Percentiles rank a stretch among this genome's conserved stretches.
phyloP scores from a whole-genome alignment of 371 early-diverging fungal species.

The Mucor lusitanicus region DNA sequence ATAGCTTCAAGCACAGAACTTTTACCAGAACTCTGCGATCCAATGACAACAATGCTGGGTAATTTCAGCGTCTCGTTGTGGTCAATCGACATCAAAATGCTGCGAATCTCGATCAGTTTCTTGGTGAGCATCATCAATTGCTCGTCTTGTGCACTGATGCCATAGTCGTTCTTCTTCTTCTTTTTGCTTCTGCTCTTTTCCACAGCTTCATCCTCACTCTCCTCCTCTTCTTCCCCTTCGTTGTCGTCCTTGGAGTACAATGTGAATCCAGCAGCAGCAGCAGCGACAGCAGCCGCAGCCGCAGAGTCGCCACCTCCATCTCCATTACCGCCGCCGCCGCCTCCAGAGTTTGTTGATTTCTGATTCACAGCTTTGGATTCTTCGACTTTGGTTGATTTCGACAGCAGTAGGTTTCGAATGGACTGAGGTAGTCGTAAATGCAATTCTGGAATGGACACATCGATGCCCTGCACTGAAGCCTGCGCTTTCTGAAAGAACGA shows the following conservation, averaged over 20 bases:
- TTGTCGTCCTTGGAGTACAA: neutral
- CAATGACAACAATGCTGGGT: slow-evolving; percentile 98
- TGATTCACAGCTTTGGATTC: slow-evolving; percentile 17
- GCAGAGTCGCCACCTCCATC: slow-evolving; percentile 13
- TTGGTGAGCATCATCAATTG: slow-evolving; percentile 90
- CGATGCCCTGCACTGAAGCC: slow-evolving; percentile 28
- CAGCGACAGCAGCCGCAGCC: slow-evolving; percentile 32
- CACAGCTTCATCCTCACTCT: slow-evolving; percentile 13
- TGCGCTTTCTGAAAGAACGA: slow-evolving; percentile 27
- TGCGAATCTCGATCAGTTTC: slow-evolving; percentile 92
- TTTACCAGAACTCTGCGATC: slow-evolving; percentile 90
- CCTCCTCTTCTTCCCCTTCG: slow-evolving; percentile 21
- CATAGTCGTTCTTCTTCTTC: slow-evolving; percentile 19
- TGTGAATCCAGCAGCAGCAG: slow-evolving; percentile 10
- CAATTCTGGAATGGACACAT: slow-evolving; percentile 44
- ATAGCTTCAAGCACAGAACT: slow-evolving; percentile 99
- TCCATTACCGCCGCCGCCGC: slow-evolving; percentile 1
- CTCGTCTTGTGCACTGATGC: slow-evolving; percentile 49
- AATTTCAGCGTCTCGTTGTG: slow-evolving; percentile 77
- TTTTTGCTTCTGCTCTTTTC: slow-evolving; percentile 25
- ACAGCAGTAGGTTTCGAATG: slow-evolving; percentile 28
- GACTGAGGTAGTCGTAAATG: slow-evolving; percentile 39
- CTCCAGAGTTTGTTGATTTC: slow-evolving; percentile 10
- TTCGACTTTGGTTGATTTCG: slow-evolving; percentile 11
- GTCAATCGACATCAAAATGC: slow-evolving; percentile 84